Evolutionary conservation across 768 basidiomycete species (phyloP), one percentile per base, ranked within the genome.

Genomic region (Boletus sp.): DNA sequence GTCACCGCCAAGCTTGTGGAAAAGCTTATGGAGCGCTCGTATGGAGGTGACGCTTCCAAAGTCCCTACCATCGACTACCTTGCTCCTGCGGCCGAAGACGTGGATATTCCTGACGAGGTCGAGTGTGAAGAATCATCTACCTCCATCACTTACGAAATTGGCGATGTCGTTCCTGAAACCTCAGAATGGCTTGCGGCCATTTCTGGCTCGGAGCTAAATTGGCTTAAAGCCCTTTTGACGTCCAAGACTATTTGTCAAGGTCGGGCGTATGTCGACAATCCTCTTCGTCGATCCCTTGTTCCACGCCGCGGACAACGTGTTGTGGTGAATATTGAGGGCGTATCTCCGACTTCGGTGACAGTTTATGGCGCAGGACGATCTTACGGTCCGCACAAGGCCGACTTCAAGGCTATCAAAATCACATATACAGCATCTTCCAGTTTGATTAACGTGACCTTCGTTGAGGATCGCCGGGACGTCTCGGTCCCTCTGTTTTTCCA

Each of bases 31-130:
- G 82, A 90, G 47, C 81, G 83, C 54, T 84, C 81, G 58, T 98
- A 98, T 68, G 79, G 69, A 50, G 89, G 89, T 17, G 92, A 98
- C 68, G 78, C 77, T 64, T 81, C 78, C 55, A 80, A 81, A 51
- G 81, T 98, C 50, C 97, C 97, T 3, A 78, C 78, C 8, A 69
- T 92, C 63, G 96, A 95, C 67, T 98, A 95, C 71, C 86, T 99
- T 52, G 84, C 84, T 33, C 80, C 83, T 45, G 73, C 74, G 36
- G 78, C 83, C 24, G 66, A 67, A 40, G 54, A 76, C 18, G 59
- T 69, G 62, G 65, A 75, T 41, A 53, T 73, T 18, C 65, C 78
- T 40, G 56, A 80, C 28, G 76, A 77, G 50, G 76, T 88, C 41
- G 67, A 75, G 37, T 71, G 73, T 42, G 71, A 77, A 17, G 75